These are phyloP conservation scores for Mycoemilia scoparia DNA, from an alignment of 192 early-diverging fungal species.

Conservation along the genomic window DNA sequence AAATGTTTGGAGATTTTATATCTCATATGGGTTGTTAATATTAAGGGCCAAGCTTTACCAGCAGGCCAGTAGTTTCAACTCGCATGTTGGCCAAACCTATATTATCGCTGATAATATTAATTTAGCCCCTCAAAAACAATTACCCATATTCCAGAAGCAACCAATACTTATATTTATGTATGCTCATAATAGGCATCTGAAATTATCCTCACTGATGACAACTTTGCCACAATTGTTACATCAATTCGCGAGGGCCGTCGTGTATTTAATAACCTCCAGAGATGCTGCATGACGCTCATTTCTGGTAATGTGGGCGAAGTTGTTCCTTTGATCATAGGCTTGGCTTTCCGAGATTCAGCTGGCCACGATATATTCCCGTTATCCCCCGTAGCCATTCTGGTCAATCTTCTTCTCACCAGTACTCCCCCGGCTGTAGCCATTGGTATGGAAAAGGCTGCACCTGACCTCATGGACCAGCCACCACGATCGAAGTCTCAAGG, in stretches of 20 bases:
- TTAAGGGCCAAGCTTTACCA: too few relatives aligned
- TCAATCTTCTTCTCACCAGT: slow-evolving; percentile 62
- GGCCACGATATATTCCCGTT: slow-evolving; percentile 52
- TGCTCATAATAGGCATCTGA: slow-evolving; percentile 75
- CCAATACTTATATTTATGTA: too few relatives aligned
- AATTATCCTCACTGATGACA: slow-evolving; percentile 73
- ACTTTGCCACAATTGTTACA: slow-evolving; percentile 61
- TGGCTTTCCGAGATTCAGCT: slow-evolving; percentile 45
- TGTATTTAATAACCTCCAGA: slow-evolving; percentile 59
- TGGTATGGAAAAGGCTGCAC: slow-evolving; percentile 44
- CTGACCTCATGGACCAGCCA: slow-evolving; percentile 50
- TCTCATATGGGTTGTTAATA: too few relatives aligned
- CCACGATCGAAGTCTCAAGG: slow-evolving; percentile 42
- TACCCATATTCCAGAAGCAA: too few relatives aligned
- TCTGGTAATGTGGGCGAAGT: slow-evolving; percentile 63
- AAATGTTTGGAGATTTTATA: too few relatives aligned
- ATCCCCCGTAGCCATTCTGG: slow-evolving; percentile 60
- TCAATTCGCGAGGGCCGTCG: slow-evolving; percentile 65
- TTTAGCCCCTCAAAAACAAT: too few relatives aligned
- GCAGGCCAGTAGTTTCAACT: too few relatives aligned
- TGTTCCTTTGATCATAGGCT: slow-evolving; percentile 46
- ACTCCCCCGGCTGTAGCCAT: slow-evolving; percentile 65
- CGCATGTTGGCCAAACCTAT: too few relatives aligned
- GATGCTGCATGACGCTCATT: slow-evolving; percentile 52
- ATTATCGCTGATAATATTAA: too few relatives aligned